Evolutionary conservation across 2,329 filamentous ascomycete genomes (phyloP), one percentile per base, ranked within the genome.

Genomic region (Claviceps purpurea): DNA sequence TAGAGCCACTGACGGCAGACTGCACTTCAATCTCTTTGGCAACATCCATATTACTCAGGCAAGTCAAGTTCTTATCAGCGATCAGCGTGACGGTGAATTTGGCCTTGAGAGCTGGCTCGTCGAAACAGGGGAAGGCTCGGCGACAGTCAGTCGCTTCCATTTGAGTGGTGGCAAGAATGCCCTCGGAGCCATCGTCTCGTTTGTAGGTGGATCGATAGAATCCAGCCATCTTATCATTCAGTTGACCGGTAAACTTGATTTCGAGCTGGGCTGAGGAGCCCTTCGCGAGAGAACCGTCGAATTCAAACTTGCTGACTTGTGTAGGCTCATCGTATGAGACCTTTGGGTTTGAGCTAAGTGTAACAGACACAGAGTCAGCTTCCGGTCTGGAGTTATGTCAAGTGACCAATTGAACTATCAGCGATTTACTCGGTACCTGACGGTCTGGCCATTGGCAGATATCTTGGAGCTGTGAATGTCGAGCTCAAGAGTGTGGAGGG

Each of bases 151-250:
- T 96, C 41, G 91, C 85, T 73, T 97, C 91, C 87, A 97, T 95
- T 74, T 97, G 91, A 18, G 88, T 88, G 26, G 89, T 91, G 30
- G 90, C 91, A 64, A 97, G 76, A 65, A 90, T 85, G 59, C 86
- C 87, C 54, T 84, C 82, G 55, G 80, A 81, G 41, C 91, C 91
- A 62, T 93, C 82, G 48, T 79, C 71, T 55, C 81, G 83, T 74
- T 93, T 94, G 76, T 91, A 97, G 6, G 89, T 94, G 1, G 89
- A 95, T 54, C 91, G 82, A 72, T 97, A 97, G 78, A 97, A 97
- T 47, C 91, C 91, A 48, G 90, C 90, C 89, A 97, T 95, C 71
- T 93, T 91, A 67, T 95, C 87, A 68, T 95, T 95, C 62, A 95
- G 73, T 44, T 75, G 77, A 42, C 89, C 89, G 10, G 79, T 83